Evolutionary conservation across 2,329 filamentous ascomycete species (phyloP).

Genomic region (Epichloe bromicola): DNA sequence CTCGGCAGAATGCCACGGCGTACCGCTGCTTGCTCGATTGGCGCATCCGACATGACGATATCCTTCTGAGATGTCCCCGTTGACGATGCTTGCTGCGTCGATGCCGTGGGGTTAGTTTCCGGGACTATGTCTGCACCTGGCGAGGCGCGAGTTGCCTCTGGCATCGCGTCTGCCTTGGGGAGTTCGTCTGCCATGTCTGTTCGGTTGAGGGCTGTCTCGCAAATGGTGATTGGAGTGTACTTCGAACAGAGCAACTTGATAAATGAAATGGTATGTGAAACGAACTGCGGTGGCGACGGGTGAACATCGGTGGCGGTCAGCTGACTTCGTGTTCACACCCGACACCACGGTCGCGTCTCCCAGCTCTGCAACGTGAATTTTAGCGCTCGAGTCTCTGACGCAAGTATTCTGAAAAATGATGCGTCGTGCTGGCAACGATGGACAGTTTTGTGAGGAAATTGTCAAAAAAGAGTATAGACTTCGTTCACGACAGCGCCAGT

Average conservation of each 20-base stretch:
- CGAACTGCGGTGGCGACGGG: background rate
- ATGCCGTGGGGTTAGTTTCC: slow-evolving; percentile 9
- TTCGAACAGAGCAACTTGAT: background rate
- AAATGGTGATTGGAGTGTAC: background rate
- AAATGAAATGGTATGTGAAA: too few species aligned
- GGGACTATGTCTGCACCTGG: slow-evolving; percentile 11
- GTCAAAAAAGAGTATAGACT: slow-evolving; percentile 10
- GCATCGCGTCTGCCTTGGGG: slow-evolving; percentile 9
- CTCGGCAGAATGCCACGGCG: slow-evolving; percentile 3
- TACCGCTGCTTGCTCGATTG: slow-evolving; percentile 28
- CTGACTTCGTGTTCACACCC: slow-evolving; percentile 24
- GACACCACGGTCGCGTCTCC: slow-evolving; percentile 4
- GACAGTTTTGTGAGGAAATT: slow-evolving; percentile 24
- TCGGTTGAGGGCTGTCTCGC: background rate
- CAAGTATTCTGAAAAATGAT: background rate
- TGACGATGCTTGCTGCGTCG: slow-evolving; percentile 2
- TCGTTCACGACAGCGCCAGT: slow-evolving; percentile 3
- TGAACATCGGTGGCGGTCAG: slow-evolving; percentile 16
- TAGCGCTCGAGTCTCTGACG: background rate
- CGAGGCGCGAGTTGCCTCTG: slow-evolving; percentile 11
- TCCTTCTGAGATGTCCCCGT: slow-evolving; percentile 21
- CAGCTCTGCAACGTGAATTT: background rate
- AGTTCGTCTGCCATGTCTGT: slow-evolving; percentile 19
- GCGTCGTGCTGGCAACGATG: slow-evolving; percentile 16
- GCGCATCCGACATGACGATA: slow-evolving; percentile 30